A percentile compares a stretch with the other conserved stretches of the same genome.
Evolutionary conservation across 495 filamentous ascomycete species (phyloP).

Genomic region (Aspergillus bridgeri): DNA sequence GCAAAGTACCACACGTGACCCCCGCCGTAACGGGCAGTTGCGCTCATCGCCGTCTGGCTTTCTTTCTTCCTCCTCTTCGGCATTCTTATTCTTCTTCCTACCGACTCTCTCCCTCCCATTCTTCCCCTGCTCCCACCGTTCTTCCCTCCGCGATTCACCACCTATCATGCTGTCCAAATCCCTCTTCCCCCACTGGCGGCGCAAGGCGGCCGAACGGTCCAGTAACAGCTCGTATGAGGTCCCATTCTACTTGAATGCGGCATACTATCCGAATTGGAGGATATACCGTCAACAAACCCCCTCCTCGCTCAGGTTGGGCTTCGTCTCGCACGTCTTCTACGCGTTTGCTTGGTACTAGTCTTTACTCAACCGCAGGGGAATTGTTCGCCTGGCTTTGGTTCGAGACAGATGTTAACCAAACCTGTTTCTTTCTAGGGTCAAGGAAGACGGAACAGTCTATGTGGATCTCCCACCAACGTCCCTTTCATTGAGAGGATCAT

Average conservation of each 20-base stretch:
- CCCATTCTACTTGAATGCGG: constrained; percentile 60
- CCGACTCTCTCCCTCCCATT: not conserved
- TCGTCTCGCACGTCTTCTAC: constrained; percentile 80
- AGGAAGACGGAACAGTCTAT: constrained; percentile 76
- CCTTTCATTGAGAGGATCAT: not conserved
- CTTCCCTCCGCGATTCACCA: not conserved
- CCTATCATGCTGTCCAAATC: constrained; percentile 20
- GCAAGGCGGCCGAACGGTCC: constrained; percentile 26
- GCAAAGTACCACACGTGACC: constrained; percentile 10
- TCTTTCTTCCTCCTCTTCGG: constrained; percentile 3
- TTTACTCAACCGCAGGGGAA: constrained; percentile 7
- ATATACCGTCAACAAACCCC: constrained; percentile 77
- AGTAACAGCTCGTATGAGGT: constrained; percentile 35
- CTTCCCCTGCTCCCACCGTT: not conserved
- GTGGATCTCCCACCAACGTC: constrained; percentile 38
- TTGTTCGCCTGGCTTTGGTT: constrained; percentile 13
- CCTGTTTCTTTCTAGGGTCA: constrained; percentile 55
- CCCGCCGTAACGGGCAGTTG: constrained; percentile 7
- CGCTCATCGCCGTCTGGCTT: constrained; percentile 1
- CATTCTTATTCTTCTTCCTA: constrained; percentile 6
- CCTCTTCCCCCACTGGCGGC: constrained; percentile 28
- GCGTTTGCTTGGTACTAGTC: constrained; percentile 68
- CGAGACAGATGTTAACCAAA: constrained; percentile 26
- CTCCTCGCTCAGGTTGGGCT: constrained; percentile 65
- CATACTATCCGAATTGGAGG: constrained; percentile 88